phyloP scores from a whole-genome alignment of 331 rosid genomes.

The Telfairia occidentalis region DNA sequence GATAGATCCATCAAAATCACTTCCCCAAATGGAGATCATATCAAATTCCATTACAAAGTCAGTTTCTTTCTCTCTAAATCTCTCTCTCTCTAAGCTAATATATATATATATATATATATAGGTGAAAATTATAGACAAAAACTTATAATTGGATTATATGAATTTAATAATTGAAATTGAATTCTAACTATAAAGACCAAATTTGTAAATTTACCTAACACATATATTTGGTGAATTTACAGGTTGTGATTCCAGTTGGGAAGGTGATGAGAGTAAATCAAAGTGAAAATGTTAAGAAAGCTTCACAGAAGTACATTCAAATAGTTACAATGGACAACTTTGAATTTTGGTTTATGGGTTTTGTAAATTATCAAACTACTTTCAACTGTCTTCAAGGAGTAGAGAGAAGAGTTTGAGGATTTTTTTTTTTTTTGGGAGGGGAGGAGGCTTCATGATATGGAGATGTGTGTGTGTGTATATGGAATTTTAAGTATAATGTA shows the following conservation, averaged over 20 bases:
- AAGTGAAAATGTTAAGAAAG: background rate
- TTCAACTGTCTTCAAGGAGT: background rate
- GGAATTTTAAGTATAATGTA: background rate
- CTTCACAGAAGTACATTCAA: background rate
- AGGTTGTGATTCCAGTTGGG: background rate
- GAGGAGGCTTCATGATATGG: too few relatives aligned
- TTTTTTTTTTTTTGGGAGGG: too few relatives aligned
- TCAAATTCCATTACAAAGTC: background rate
- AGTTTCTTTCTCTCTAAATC: background rate
- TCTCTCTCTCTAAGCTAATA: background rate
- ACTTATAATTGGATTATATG: too few relatives aligned
- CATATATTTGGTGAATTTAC: background rate
- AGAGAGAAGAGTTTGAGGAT: background rate
- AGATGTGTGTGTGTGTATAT: background rate
- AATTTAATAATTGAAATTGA: too few relatives aligned
- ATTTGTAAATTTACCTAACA: too few relatives aligned
- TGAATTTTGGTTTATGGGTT: background rate
- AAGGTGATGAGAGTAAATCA: background rate
- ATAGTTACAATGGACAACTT: background rate
- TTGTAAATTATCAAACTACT: background rate
- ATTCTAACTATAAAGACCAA: too few relatives aligned
- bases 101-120: too few relatives aligned
- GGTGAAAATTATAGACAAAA: too few relatives aligned
- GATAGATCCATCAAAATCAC: slow-evolving; percentile 35
- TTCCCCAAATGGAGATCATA: background rate